phyloP scores from a whole-genome alignment of 192 early-diverging fungal species.

The Paraglomus brasilianum region DNA sequence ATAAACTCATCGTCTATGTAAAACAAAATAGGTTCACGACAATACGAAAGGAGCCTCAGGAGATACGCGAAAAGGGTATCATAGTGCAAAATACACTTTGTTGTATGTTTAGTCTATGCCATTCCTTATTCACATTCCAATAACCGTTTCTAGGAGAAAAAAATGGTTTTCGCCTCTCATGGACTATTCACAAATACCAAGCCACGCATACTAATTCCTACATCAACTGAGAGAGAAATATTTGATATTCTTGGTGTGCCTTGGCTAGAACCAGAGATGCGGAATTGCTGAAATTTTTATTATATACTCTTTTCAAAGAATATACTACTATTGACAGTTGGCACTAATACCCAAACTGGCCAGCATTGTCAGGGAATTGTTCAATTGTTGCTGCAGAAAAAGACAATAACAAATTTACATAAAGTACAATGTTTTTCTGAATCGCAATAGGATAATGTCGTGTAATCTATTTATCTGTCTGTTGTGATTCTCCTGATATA shows the following conservation, averaged over 20 bases:
- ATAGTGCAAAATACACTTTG: background rate
- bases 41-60: conserved; percentile 32
- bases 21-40: conserved; percentile 20
- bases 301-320: too few species aligned
- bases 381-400: too few species aligned
- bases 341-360: too few species aligned
- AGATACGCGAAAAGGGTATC: conserved; percentile 31
- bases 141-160: conserved; percentile 30
- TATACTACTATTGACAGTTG: too few species aligned
- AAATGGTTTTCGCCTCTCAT: conserved; percentile 28
- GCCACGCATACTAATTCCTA: conserved; percentile 6
- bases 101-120: background rate
- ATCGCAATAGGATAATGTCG: too few species aligned
- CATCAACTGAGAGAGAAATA: conserved; percentile 23
- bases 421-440: too few species aligned
- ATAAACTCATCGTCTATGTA: too few species aligned
- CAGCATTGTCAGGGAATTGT: too few species aligned
- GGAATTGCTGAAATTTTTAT: conserved; percentile 41
- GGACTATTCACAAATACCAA: conserved; percentile 30
- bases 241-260: conserved; percentile 34
- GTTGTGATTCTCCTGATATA: too few species aligned
- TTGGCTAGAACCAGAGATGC: conserved; percentile 34
- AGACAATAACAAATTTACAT: too few species aligned
- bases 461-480: too few species aligned
- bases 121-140: background rate